Conservation (phyloP, 129 eudicot species). For the Chrysanthemum makinoi region DNA sequence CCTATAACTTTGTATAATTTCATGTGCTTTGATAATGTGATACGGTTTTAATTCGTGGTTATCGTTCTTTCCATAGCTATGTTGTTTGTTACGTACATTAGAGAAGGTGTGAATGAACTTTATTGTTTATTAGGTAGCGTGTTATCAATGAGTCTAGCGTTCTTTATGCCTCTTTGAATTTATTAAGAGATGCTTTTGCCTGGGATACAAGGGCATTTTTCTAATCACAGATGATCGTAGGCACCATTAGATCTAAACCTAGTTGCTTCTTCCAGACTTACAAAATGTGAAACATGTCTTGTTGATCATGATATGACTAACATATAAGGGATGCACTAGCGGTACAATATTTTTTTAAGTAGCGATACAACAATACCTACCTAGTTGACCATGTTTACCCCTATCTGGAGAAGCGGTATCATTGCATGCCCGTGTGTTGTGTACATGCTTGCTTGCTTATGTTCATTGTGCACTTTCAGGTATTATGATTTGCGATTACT, state of each 20-base stretch:
- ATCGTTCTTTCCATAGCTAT: slow-evolving; percentile 2
- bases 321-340: not conserved
- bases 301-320: not conserved
- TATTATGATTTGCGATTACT: slow-evolving; percentile 2
- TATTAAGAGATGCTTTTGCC: not conserved
- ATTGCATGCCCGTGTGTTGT: not conserved
- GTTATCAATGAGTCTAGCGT: slow-evolving; percentile 13
- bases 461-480: not conserved
- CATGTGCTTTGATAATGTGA: slow-evolving; percentile 4
- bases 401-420: not conserved
- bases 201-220: not conserved
- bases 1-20: not conserved
- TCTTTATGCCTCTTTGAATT: slow-evolving; percentile 13
- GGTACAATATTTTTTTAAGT: too few species aligned
- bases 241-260: slow-evolving; percentile 14
- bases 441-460: not conserved
- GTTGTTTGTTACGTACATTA: not conserved
- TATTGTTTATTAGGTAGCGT: not conserved
- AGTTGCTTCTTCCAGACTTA: not conserved
- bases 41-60: not conserved
- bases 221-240: not conserved
- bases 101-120: slow-evolving; percentile 1
- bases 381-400: not conserved
- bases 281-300: too few species aligned
- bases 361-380: not conserved